Evolutionary conservation across 768 basidiomycete genomes (phyloP), one percentile per base, ranked within the genome.

Genomic region (Cystobasidiopsis lactophilus): DNA sequence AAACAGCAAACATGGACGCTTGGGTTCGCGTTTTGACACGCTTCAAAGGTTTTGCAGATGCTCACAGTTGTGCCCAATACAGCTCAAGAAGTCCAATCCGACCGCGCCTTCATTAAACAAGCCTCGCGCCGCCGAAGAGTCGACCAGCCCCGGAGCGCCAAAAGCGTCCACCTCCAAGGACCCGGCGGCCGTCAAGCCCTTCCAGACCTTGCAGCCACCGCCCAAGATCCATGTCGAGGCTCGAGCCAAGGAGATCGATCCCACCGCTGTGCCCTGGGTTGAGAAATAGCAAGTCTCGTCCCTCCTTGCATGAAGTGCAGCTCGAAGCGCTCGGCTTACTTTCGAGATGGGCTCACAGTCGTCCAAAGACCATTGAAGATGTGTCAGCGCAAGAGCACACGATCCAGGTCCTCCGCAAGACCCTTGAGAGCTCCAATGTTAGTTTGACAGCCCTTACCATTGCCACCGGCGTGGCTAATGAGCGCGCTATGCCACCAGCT

Each of bases 311-410:
- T n/a, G n/a, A 26, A 19, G 14, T 31, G 14, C 5, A 30, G 29
- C 33, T 16, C 47, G 47, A n/a, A 30, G 19, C 16, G 13, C 21
- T 10, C 10, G 13, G 13, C 31, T 16, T 31, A 2, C 14, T 18
- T 13, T 3, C 14, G 7, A 1, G 13, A 24, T 1, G 26, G 37
- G 16, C 26, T 18, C 11, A 30, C 64, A 95, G 88, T 65, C 83
- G 93, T 48, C 93, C 93, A 45, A 85, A 85, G 68, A 95, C 89
- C 21, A 95, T 99, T 57, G 85, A 93, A 62, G 93, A 99, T 66
- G 79, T 99, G 46, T 85, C 91, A 35, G 82, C 91, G 0, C 93
- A 99, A 66, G 93, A 95, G 48, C 85, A 98, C 66, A 93, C 88
- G 0, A 79, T 95, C 45, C 78, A 82, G 0, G 88, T 99, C 1